A percentile compares a stretch with the other conserved stretches of the same genome.
Evolutionary conservation across 2,329 filamentous ascomycete species (phyloP).

Genomic region (Achaetomium macrosporum): DNA sequence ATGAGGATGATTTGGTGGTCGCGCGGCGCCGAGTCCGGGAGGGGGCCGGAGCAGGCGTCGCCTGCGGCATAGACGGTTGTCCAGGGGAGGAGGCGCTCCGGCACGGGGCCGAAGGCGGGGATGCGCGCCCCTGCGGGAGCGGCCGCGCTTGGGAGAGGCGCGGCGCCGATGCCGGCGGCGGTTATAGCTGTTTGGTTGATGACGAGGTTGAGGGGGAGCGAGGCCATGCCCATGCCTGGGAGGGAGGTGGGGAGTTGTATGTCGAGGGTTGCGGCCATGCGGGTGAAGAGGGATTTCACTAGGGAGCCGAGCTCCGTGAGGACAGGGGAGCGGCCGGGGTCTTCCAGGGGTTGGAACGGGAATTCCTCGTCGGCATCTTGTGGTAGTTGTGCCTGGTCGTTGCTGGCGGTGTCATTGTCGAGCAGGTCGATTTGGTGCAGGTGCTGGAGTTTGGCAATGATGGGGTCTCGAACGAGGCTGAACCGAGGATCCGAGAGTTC

Average conservation of each 20-base stretch:
- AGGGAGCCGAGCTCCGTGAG: slow-evolving; percentile 35
- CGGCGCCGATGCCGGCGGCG: slow-evolving; percentile 41
- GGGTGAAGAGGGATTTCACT: slow-evolving; percentile 42
- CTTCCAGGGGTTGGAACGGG: slow-evolving; percentile 14
- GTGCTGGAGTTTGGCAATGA: slow-evolving; percentile 32
- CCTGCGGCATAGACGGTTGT: slow-evolving; percentile 64
- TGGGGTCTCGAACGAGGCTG: slow-evolving; percentile 65
- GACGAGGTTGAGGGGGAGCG: slow-evolving; percentile 29
- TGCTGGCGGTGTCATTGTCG: slow-evolving; percentile 44
- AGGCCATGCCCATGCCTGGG: not conserved
- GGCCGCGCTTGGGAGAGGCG: slow-evolving; percentile 38
- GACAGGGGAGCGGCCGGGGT: slow-evolving; percentile 5
- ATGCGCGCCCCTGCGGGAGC: slow-evolving; percentile 16
- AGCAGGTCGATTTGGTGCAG: slow-evolving; percentile 65
- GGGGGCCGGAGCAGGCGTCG: slow-evolving; percentile 56
- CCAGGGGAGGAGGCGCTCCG: slow-evolving; percentile 55
- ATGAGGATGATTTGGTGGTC: slow-evolving; percentile 75
- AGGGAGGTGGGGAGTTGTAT: slow-evolving; percentile 23
- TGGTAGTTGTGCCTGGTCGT: slow-evolving; percentile 5
- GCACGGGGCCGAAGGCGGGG: slow-evolving; percentile 28
- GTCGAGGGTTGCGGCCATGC: slow-evolving; percentile 39
- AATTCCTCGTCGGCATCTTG: slow-evolving; percentile 21
- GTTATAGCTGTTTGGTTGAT: slow-evolving; percentile 34
- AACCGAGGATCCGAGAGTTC: slow-evolving; percentile 80
- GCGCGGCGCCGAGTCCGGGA: slow-evolving; percentile 46